Base-by-base conservation (phyloP, 768 basidiomycete species). In the Xerocomus brunneocitrinus region DNA sequence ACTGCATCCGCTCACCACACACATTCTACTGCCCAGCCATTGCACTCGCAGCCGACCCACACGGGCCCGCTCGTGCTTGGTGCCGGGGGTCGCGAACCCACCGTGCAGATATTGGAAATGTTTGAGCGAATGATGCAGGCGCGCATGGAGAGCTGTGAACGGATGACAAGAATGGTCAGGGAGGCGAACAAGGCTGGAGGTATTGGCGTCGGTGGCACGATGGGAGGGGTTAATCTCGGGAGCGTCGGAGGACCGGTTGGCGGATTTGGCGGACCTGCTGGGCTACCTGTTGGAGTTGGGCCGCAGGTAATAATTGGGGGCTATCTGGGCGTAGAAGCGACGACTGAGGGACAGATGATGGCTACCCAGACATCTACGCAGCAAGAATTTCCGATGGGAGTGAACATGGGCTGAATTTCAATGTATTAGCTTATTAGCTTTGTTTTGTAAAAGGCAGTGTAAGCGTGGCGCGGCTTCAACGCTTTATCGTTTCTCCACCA, bases 111-210 rank as follows among this genome's bases (percentile, higher is more conserved):
- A 49, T 71, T 89, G 55, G 78, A 82, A 60, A 78, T 82, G 74
- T 87, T 85, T 62, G 84, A 84, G 53, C 78, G 80, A 55, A 82
- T 89, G 73, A 80, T 88, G 74, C 83, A 87, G 61, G 75, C 81
- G 3, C 78, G 87, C 50, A 82, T 89, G 78, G 87, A 88, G 67
- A 87, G 84, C 62, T 89, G 87, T 66, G 77, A 84, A 58, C 75
- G 85, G 32, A 74, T 86, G 49, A 80, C 80, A 57, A 77, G 76
- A 44, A 73, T 89, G 56, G 78, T 87, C 22, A 61, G 66, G 49
- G 62, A 62, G 27, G 66, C 67, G n/a, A 61, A 62, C 54, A 64
- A 42, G n/a, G 60, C 67, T 19, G 62, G 57, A 8, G 58, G 58
- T 7, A 30, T 47, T 32, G 56, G 56, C 13, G 50, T 42, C 34